These are phyloP conservation scores for Nectriaceae sp. DNA, from an alignment of 2,329 filamentous ascomycete species.

Conservation along the genomic window DNA sequence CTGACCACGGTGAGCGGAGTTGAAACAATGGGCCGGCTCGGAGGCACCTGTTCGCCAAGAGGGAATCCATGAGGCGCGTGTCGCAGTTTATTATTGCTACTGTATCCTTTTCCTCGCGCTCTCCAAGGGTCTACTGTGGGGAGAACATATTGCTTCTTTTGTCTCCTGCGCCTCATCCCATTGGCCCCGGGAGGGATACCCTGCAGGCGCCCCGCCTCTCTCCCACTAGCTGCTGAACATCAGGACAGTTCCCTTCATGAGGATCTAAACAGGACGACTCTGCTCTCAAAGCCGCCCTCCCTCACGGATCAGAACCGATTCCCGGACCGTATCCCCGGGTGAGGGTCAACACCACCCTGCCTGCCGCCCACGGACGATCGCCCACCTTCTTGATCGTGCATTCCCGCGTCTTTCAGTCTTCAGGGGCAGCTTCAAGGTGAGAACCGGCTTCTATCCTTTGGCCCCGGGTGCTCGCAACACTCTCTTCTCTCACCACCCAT, in stretches of 20 bases:
- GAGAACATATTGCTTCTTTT: conserved; percentile 32
- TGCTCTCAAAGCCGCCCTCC: not conserved
- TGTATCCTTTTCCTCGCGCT: conserved; percentile 6
- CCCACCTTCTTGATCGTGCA: not conserved
- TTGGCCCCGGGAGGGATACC: conserved; percentile 19
- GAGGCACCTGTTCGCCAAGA: not conserved
- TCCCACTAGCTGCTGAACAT: conserved; percentile 7
- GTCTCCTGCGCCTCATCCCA: conserved; percentile 15
- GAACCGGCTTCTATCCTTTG: no score
- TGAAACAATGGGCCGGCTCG: conserved; percentile 5
- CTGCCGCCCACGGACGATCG: not conserved
- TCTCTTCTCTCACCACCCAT: not conserved
- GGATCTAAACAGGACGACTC: conserved; percentile 3
- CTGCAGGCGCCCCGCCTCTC: conserved; percentile 17
- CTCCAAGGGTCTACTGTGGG: conserved; percentile 15
- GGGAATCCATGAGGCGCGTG: not conserved
- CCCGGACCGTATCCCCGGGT: not conserved
- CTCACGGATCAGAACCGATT: not conserved
- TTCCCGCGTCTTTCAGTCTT: not conserved
- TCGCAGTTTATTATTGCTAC: not conserved
- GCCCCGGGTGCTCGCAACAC: no score
- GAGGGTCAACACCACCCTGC: not conserved
- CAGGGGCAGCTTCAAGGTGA: not conserved
- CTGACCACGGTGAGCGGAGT: conserved; percentile 1
- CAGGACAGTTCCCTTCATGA: not conserved